Base-by-base conservation (phyloP, 1,284 basidiomycete genomes). In the Sporisorium iseilematis-ciliati region DNA sequence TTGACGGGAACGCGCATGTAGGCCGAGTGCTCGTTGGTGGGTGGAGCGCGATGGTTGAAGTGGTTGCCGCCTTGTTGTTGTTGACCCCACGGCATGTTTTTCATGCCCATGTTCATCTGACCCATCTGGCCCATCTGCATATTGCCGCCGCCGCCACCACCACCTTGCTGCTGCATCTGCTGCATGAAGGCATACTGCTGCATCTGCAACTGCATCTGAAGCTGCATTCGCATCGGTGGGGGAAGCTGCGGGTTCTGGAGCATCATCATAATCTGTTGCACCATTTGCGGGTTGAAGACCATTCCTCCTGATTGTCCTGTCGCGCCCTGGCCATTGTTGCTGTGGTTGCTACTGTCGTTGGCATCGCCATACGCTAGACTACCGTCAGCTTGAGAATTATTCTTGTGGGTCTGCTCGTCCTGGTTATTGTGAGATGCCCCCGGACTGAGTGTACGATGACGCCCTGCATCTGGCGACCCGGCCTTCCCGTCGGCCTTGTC, bases 191-290 rank as follows among this genome's bases (percentile, higher is more conserved):
- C 75, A 48, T 78, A 77, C 52, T 82, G 83, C 61, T 82, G 75
- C 61, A 83, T 77, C 45, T 83, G 82, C 49, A 84, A 48, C 51
- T 84, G 82, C 81, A 83, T 84, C 65, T 84, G 82, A 23, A 82
- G 64, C 62, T 83, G 80, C 78, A 83, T 82, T 23, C 80, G 73
- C 79, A 84, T 79, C 43, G 80, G 80, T 18, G 80, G 78, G 11
- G 82, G 82, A 29, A 84, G 61, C 23, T 77, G 68, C 4, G 82
- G 82, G 40, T 83, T 84, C 43, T 81, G 77, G 21, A 84, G 72
- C 79, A 82, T 82, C 74, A 79, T 77, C 72, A 82, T 79, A 40
- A 83, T 79, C 59, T 84, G 80, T 48, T 83, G 82, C 40, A 82
- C 77, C 48, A 79, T 51, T 52, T 74, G 71, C 7, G 81, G 81